phyloP scores from a whole-genome alignment of 2,329 filamentous ascomycete species.

The Xylariaceae sp. region DNA sequence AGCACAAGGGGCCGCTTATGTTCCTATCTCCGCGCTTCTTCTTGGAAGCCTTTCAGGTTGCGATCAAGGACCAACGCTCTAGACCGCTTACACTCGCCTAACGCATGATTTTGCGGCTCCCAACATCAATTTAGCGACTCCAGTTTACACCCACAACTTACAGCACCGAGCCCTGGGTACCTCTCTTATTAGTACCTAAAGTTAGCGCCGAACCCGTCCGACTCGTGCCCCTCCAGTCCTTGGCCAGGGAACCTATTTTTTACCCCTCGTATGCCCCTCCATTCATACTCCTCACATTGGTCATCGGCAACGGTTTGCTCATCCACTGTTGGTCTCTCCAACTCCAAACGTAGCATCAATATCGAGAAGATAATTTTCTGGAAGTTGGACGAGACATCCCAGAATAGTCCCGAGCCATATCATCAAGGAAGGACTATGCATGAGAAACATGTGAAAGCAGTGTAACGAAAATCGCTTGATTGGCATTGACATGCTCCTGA shows the following conservation, averaged over 20 bases:
- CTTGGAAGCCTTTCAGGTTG: too few species aligned
- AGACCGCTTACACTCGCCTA: too few species aligned
- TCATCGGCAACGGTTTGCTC: not conserved
- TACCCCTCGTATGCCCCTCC: not conserved
- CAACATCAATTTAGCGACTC: too few species aligned
- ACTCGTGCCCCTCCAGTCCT: not conserved
- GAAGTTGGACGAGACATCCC: conserved; percentile 1
- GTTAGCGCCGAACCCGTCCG: not conserved
- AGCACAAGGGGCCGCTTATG: too few species aligned
- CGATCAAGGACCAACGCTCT: too few species aligned
- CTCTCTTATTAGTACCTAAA: too few species aligned
- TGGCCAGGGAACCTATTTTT: not conserved
- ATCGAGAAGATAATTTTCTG: conserved; percentile 7
- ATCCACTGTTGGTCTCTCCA: not conserved
- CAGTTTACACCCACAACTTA: too few species aligned
- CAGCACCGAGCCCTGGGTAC: too few species aligned
- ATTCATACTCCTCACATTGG: not conserved
- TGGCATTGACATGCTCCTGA: not conserved
- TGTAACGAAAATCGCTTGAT: not conserved
- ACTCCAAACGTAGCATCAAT: conserved; percentile 2
- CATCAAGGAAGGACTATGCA: conserved; percentile 6
- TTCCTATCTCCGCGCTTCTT: too few species aligned
- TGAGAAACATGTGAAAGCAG: conserved; percentile 12
- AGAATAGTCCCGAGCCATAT: too few species aligned
- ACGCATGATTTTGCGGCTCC: too few species aligned